Evolutionary conservation across 148 eudicot species (phyloP), one percentile per base, ranked within the genome.

Genomic region (Dysphania ambrosioides): DNA sequence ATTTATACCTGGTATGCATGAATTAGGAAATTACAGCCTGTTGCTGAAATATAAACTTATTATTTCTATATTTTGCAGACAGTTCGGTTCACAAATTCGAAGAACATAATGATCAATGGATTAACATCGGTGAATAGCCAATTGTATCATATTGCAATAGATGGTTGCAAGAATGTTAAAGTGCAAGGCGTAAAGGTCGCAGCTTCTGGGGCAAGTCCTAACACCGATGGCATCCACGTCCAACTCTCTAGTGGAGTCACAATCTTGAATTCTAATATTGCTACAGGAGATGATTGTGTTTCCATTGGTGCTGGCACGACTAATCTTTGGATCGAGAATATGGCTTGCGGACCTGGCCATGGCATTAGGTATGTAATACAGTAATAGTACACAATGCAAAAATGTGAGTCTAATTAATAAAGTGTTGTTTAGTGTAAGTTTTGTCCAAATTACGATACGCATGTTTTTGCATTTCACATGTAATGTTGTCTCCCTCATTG

Each of bases 141-240:
- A 68, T 76, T 82, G 73, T 86, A 82, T 47, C 90, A 89, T 71
- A 81, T 89, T 30, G 83, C 85, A 0, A 42, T 89, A 55, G 27
- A 80, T 55, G 65, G 75, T 21, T 85, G 93, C 70, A 42, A 68
- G 36, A 76, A 85, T 24, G 87, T 82, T 1, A 72, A 49, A 40
- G 19, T 89, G 4, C 67, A 68, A 41, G 79, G 72, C 2, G 61
- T 83, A 53, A 85, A n/a, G 23, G 49, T 89, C 32, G 53, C 58
- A 4, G 88, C 95, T 9, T 29, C 88, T 0, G 86, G 79, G 3
- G 24, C 47, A 1, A 88, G 92, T 73, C 95, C 95, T 1, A 90
- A 90, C 78, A 90, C 95, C 0, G 92, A 90, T 40, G 95, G 95
- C 0, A 84, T 90, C 32, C 90, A 88, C 29, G 69, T 88, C 5